phyloP scores from a whole-genome alignment of 2,329 filamentous ascomycete species.

The Neoarthrinium moseri region DNA sequence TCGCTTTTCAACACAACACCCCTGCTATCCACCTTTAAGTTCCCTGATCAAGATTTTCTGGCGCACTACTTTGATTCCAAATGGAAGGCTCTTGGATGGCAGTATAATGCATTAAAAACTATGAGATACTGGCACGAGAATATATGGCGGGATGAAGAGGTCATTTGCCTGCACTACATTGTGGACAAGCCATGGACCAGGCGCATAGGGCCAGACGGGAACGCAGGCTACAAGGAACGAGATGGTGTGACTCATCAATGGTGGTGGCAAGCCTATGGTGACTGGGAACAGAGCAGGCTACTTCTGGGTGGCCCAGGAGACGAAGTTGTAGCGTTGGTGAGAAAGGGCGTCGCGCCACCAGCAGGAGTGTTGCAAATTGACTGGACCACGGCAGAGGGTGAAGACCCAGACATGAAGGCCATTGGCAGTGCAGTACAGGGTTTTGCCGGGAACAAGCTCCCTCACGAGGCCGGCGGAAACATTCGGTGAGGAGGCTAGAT shows the following conservation, averaged over 20 bases:
- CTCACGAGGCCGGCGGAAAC: too few relatives aligned
- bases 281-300: conserved; percentile 31
- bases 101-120: conserved; percentile 53
- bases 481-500: too few relatives aligned
- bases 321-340: conserved; percentile 12
- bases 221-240: conserved; percentile 45
- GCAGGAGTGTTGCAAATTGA: conserved; percentile 1
- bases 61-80: conserved; percentile 43
- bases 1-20: conserved; percentile 35
- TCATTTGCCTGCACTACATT: conserved; percentile 50
- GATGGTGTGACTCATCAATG: conserved; percentile 50
- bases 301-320: not conserved
- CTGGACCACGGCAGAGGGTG: conserved; percentile 1
- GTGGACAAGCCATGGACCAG: conserved; percentile 55
- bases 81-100: conserved; percentile 46
- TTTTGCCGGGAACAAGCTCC: conserved; percentile 13
- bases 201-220: conserved; percentile 36
- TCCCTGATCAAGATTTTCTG: conserved; percentile 54
- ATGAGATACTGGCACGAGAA: conserved; percentile 50
- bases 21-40: conserved; percentile 41
- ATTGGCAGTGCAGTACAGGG: conserved; percentile 15
- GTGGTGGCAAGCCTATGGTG: conserved; percentile 49
- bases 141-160: conserved; percentile 48
- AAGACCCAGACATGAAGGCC: conserved; percentile 13
- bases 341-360: conserved; percentile 14